Percentiles rank a stretch among this genome's conserved stretches.
These are phyloP conservation scores for Torulaspora delbrueckii DNA, from an alignment of 805 yeast species.

Conservation along the genomic window DNA sequence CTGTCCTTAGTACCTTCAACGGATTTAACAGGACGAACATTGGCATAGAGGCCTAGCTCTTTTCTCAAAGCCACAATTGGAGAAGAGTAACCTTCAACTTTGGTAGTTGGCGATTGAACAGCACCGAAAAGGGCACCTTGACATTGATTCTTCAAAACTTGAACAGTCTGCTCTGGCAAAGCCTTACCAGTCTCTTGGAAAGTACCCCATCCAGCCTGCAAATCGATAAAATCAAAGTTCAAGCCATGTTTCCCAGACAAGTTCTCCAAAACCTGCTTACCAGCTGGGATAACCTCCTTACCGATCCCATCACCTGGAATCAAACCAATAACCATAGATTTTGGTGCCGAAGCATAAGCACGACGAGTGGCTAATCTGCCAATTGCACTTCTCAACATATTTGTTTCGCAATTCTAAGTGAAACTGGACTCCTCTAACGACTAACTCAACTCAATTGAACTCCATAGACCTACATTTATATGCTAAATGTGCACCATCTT, in stretches of 20 bases:
- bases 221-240: slow-evolving; percentile 77
- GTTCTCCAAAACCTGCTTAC: slow-evolving; percentile 77
- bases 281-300: slow-evolving; percentile 96
- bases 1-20: slow-evolving; percentile 72
- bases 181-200: slow-evolving; percentile 95
- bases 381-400: slow-evolving; percentile 30
- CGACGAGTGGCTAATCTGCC: slow-evolving; percentile 31
- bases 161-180: slow-evolving; percentile 87
- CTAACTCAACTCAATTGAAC: neutral
- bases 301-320: slow-evolving; percentile 99
- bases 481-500: neutral
- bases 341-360: slow-evolving; percentile 36
- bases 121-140: slow-evolving; percentile 98
- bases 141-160: slow-evolving; percentile 68
- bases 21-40: slow-evolving; percentile 95
- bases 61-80: slow-evolving; percentile 98
- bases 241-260: slow-evolving; percentile 73
- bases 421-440: neutral
- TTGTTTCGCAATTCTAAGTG: neutral
- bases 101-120: slow-evolving; percentile 88
- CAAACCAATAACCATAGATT: slow-evolving; percentile 55
- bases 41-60: slow-evolving; percentile 90
- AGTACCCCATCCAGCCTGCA: slow-evolving; percentile 91
- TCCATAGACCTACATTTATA: slow-evolving; percentile 3
- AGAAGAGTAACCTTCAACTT: slow-evolving; percentile 94